Conservation (phyloP, 2,329 filamentous ascomycete species). For the Pseudomassariella vexata region DNA sequence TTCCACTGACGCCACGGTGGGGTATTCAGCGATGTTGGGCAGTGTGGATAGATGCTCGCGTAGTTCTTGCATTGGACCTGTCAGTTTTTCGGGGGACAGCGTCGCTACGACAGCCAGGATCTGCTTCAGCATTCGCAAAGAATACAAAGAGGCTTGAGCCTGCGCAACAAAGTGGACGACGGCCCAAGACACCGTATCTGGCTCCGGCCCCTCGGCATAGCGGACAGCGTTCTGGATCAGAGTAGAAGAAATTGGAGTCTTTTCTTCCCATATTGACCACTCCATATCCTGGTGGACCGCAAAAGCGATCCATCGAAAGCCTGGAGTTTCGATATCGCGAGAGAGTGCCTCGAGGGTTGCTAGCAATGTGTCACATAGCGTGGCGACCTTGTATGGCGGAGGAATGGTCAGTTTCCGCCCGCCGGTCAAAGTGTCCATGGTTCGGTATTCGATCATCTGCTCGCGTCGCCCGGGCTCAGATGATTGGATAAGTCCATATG, state of each 20-base stretch:
- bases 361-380: constrained; percentile 17
- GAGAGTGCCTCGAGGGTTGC: constrained; percentile 17
- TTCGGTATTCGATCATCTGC: constrained; percentile 31
- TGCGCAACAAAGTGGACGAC: constrained; percentile 57
- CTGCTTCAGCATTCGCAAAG: constrained; percentile 50
- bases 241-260: constrained; percentile 22
- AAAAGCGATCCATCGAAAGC: constrained; percentile 27
- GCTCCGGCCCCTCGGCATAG: constrained; percentile 19
- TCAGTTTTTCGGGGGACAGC: constrained; percentile 1
- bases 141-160: constrained; percentile 55
- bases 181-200: constrained; percentile 43
- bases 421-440: constrained; percentile 21
- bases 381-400: constrained; percentile 10
- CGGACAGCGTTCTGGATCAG: constrained; percentile 20
- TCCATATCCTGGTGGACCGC: constrained; percentile 30
- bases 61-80: constrained; percentile 1
- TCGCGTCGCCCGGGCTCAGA: constrained; percentile 6
- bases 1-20: not conserved
- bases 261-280: constrained; percentile 24
- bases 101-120: constrained; percentile 25
- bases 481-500: constrained; percentile 27
- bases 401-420: constrained; percentile 26
- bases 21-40: constrained; percentile 7
- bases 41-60: constrained; percentile 3
- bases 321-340: constrained; percentile 5